phyloP scores from a whole-genome alignment of 257 asterid genomes.

The Verbascum thapsus region DNA sequence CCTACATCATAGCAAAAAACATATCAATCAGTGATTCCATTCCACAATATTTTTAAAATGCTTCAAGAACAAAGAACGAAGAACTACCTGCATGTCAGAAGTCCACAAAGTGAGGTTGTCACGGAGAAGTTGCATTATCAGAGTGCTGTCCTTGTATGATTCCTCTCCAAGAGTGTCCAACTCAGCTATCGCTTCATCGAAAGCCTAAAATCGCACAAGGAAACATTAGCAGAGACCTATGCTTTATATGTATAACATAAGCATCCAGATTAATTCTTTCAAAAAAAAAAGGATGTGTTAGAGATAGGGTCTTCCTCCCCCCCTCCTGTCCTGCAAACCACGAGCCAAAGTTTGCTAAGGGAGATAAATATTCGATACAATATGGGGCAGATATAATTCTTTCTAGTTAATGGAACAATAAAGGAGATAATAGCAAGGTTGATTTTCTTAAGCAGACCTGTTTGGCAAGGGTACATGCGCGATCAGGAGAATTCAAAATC shows the following conservation, averaged over 20 bases:
- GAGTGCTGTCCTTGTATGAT: slow-evolving; percentile 64
- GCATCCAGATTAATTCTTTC: not conserved
- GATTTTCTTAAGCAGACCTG: slow-evolving; percentile 35
- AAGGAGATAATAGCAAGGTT: not conserved
- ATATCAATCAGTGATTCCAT: not conserved
- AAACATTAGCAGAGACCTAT: not conserved
- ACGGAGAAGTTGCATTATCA: slow-evolving; percentile 65
- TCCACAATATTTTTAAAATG: not conserved
- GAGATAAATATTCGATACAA: slow-evolving; percentile 1
- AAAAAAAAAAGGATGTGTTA: not conserved
- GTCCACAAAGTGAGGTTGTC: slow-evolving; percentile 69
- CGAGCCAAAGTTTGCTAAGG: not conserved
- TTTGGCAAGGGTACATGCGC: slow-evolving; percentile 60
- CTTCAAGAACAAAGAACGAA: not conserved
- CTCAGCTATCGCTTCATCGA: slow-evolving; percentile 63
- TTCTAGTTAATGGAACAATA: not conserved
- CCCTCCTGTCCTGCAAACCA: not conserved
- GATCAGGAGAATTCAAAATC: slow-evolving; percentile 58
- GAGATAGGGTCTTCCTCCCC: not conserved
- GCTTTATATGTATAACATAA: slow-evolving; percentile 2
- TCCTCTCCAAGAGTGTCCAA: slow-evolving; percentile 64
- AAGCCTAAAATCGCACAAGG: slow-evolving; percentile 41
- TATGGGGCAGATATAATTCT: not conserved
- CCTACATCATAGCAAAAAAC: slow-evolving; percentile 34
- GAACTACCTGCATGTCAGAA: slow-evolving; percentile 53